Percentiles rank a stretch among this genome's conserved stretches.
These are phyloP conservation scores for Aspergillus steynii DNA, from an alignment of 495 filamentous ascomycete species.

Conservation along the genomic window DNA sequence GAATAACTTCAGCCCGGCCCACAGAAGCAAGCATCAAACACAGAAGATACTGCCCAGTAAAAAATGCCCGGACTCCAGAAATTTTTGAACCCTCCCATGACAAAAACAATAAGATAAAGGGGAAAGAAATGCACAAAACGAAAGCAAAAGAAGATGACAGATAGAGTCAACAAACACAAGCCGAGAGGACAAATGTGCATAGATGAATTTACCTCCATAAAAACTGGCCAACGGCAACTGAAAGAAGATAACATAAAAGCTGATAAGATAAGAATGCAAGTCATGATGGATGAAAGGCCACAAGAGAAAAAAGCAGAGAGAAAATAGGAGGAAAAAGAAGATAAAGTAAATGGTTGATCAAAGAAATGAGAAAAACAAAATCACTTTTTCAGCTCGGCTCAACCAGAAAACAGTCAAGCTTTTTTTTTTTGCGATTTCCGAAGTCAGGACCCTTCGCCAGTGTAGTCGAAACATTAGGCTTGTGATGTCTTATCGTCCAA, in stretches of 20 bases:
- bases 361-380: slow-evolving; percentile 21
- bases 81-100: slow-evolving; percentile 39
- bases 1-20: slow-evolving; percentile 35
- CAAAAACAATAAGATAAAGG: slow-evolving; percentile 23
- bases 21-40: slow-evolving; percentile 37
- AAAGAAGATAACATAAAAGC: slow-evolving; percentile 28
- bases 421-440: slow-evolving; percentile 55
- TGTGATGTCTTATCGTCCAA: slow-evolving; percentile 29
- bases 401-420: slow-evolving; percentile 42
- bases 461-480: slow-evolving; percentile 50
- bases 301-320: slow-evolving; percentile 17
- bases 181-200: slow-evolving; percentile 23
- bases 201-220: slow-evolving; percentile 22
- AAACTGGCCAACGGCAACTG: slow-evolving; percentile 21
- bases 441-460: slow-evolving; percentile 54
- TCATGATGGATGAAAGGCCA: slow-evolving; percentile 22
- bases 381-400: slow-evolving; percentile 46
- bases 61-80: slow-evolving; percentile 45
- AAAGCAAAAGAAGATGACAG: slow-evolving; percentile 13
- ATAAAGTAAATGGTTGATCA: slow-evolving; percentile 15
- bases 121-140: slow-evolving; percentile 13
- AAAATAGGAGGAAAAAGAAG: slow-evolving; percentile 16
- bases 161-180: slow-evolving; percentile 11
- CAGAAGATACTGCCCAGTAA: slow-evolving; percentile 38
- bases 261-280: slow-evolving; percentile 27